A percentile compares a stretch with the other conserved stretches of the same genome.
phyloP scores from a whole-genome alignment of 2,329 filamentous ascomycete genomes.

The Sporothrix inflata region DNA sequence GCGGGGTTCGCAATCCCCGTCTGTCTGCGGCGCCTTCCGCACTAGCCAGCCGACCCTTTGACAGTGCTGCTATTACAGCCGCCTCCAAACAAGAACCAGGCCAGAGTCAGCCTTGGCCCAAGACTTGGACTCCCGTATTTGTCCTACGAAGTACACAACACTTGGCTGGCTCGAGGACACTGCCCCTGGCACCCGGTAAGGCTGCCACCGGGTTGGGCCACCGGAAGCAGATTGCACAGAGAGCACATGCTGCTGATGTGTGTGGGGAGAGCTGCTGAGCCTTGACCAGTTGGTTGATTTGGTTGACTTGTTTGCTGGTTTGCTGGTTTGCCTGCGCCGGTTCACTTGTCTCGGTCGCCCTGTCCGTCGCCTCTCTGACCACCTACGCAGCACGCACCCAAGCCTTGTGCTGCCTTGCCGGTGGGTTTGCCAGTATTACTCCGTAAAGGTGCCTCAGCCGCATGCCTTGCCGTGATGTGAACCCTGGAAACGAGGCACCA shows the following conservation, averaged over 20 bases:
- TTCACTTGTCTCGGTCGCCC: background rate
- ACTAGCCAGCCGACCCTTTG: background rate
- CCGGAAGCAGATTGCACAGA: background rate
- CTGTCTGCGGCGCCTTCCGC: too few species aligned
- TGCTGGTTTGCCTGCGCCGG: background rate
- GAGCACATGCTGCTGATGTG: too few species aligned
- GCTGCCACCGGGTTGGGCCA: background rate
- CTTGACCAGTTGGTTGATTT: background rate
- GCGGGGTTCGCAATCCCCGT: too few species aligned
- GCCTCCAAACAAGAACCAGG: background rate
- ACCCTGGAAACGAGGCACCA: background rate
- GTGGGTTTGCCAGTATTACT: too few species aligned
- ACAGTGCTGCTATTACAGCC: too few species aligned
- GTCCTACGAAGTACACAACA: too few species aligned
- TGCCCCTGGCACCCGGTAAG: background rate
- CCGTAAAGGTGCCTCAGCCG: conserved; percentile 9
- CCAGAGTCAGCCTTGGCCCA: conserved; percentile 18
- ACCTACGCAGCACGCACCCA: background rate
- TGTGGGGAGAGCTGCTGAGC: too few species aligned
- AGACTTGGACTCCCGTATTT: background rate
- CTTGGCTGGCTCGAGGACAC: too few species aligned
- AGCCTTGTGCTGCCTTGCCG: conserved; percentile 19
- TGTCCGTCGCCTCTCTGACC: too few species aligned
- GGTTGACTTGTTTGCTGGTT: background rate
- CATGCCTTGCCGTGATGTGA: too few species aligned